Percentiles rank a stretch among this genome's conserved stretches.
Conservation (phyloP, 768 basidiomycete genomes). For the Psilocybe azurescens region DNA sequence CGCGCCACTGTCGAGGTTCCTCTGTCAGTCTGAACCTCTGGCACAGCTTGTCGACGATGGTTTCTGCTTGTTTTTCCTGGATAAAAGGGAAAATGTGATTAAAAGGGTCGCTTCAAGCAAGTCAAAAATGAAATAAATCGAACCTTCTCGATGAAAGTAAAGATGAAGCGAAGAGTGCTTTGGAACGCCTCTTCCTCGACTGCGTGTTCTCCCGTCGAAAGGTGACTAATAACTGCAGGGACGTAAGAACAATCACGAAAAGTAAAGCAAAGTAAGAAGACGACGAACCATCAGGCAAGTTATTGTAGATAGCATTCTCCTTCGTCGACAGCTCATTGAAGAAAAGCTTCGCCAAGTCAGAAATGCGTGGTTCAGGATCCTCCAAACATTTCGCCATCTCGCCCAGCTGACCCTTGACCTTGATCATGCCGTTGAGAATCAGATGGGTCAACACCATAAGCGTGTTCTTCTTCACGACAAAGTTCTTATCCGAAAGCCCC, state of each 20-base stretch:
- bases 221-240: conserved; percentile 85
- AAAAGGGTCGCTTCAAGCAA: not conserved
- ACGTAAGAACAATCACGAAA: conserved; percentile 4
- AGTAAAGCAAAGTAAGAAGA: not conserved
- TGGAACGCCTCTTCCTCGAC: conserved; percentile 94
- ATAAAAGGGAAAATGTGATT: not conserved
- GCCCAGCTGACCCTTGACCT: conserved; percentile 98
- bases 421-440: conserved; percentile 99
- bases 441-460: conserved; percentile 98
- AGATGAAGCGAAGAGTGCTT: conserved; percentile 93
- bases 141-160: conserved; percentile 96
- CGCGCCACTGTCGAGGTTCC: conserved; percentile 94
- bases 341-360: conserved; percentile 97
- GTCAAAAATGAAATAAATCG: too few species aligned
- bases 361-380: conserved; percentile 84
- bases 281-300: conserved; percentile 87
- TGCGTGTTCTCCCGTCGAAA: conserved; percentile 89
- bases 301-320: conserved; percentile 99
- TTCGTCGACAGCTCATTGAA: conserved; percentile 96
- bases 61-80: conserved; percentile 98
- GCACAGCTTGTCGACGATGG: conserved; percentile 96
- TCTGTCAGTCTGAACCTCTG: conserved; percentile 91
- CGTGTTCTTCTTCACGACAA: conserved; percentile 98
- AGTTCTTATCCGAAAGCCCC: conserved; percentile 85
- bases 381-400: conserved; percentile 99